Evolutionary conservation across 2,329 filamentous ascomycete genomes (phyloP), one percentile per base, ranked within the genome.

Genomic region (Talaromyces marneffei): DNA sequence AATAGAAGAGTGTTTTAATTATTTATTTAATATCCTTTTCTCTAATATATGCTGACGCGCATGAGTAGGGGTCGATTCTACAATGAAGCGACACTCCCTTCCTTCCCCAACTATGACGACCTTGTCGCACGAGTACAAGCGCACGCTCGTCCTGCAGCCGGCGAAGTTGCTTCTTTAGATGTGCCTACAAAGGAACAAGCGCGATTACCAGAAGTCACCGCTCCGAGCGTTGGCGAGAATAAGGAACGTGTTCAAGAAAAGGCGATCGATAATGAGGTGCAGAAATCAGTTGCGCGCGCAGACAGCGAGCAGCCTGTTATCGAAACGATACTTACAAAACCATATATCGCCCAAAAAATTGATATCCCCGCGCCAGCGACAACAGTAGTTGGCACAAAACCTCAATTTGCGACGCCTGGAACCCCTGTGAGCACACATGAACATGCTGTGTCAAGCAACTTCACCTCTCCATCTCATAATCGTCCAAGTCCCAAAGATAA

Each of bases 11-110:
- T 33, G 14, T 20, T 14, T 27, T 4, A 2, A 23, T 23, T 46
- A 27, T 23, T n/a, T 18, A 23, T 62, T 33, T 46, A 6, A 29
- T n/a, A 59, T 53, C 20, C 56, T 48, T 27, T 59, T 35, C 14
- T 25, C 20, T 37, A n/a, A n/a, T 44, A 31, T 35, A 23, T 29
- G 29, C 69, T 73, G 39, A 73, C 66, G 25, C 27, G 57, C 60
- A 31, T 53, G 31, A 16, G 55, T 67, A 85, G 84, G 79, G 81
- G 82, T 67, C 82, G 79, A 63, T 78, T 77, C 70, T 86, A 85
- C 74, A 77, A 83, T 71, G 81, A 84, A 72, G 72, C 78, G 65
- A 82, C 82, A 57, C 76, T 84, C 44, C 82, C 79, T 63, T 66
- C 71, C 39, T 71, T 75, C 63, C 68, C 73, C 37, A 70, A 75